These are phyloP conservation scores for Diplodia intermedia DNA, from an alignment of 2,329 filamentous ascomycete genomes.

Conservation along the genomic window DNA sequence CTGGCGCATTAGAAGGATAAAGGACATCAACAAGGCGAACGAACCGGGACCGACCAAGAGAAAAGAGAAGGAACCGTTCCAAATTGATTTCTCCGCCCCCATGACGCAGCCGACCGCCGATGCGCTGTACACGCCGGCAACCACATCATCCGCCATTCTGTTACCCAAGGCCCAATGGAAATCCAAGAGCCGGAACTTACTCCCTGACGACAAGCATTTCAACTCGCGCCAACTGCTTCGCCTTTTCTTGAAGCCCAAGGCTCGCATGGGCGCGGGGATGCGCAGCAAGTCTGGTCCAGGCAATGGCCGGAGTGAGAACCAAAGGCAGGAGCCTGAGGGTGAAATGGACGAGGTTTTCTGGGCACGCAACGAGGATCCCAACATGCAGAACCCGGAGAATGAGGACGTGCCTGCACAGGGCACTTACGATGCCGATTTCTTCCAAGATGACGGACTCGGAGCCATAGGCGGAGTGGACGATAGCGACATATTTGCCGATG, in stretches of 20 bases:
- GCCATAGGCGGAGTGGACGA: slow-evolving; percentile 71
- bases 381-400: slow-evolving; percentile 49
- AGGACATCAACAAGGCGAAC: slow-evolving; percentile 69
- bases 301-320: slow-evolving; percentile 35
- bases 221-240: slow-evolving; percentile 89
- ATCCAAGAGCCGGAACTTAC: slow-evolving; percentile 87
- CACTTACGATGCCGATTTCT: slow-evolving; percentile 83
- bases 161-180: slow-evolving; percentile 95
- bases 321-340: slow-evolving; percentile 64
- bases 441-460: slow-evolving; percentile 83
- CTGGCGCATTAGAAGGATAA: slow-evolving; percentile 96
- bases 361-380: slow-evolving; percentile 60
- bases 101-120: slow-evolving; percentile 75
- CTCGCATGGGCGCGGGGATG: slow-evolving; percentile 69
- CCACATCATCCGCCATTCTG: slow-evolving; percentile 80
- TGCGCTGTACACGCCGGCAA: slow-evolving; percentile 79
- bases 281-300: slow-evolving; percentile 54
- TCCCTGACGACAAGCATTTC: slow-evolving; percentile 98
- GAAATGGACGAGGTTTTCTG: slow-evolving; percentile 97
- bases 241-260: slow-evolving; percentile 94
- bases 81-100: slow-evolving; percentile 85
- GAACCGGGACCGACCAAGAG: slow-evolving; percentile 66
- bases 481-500: slow-evolving; percentile 79
- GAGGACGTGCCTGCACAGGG: slow-evolving; percentile 44
- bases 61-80: slow-evolving; percentile 96